Evolutionary conservation across 495 filamentous ascomycete genomes (phyloP), one percentile per base, ranked within the genome.

Genomic region (Aspergillus cavernicola): DNA sequence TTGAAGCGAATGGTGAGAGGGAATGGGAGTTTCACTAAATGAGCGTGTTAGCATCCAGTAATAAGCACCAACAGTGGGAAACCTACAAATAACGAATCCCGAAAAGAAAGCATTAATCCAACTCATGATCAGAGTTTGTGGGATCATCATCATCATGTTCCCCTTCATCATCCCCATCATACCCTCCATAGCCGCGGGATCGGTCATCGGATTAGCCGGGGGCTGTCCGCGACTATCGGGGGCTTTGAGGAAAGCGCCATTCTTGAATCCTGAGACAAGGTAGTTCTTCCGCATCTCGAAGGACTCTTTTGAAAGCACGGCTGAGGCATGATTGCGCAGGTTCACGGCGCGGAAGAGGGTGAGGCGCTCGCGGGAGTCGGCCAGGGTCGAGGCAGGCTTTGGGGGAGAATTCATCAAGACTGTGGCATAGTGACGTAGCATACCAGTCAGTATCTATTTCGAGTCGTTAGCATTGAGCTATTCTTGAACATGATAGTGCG

Each of bases 101-200:
- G 88, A 90, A 63, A 98, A 98, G 68, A 97, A 97, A 0, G 93
- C 90, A 76, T 97, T 98, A 62, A 98, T 97, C 93, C 93, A 98
- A 47, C 93, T 90, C 93, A 98, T 98, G 57, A 97, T 97, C 69
- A 97, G 70, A 4, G 92, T 97, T 68, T 98, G 95, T 40, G 93
- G 95, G 35, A 98, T 90, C 80, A 98, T 97, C 93, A 96, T 97
- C 58, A 92, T 91, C 89, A 98, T 96, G 63, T 98, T 96, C 45
- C 90, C 90, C 83, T 97, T 98, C 84, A 97, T 89, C 90, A 95
- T 95, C 51, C 92, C 92, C 93, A 97, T 97, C 92, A 97, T 97
- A 51, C 89, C 91, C 65, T 97, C 95, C 95, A 97, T 98, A 42
- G 88, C 90, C 43, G 85, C 87, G n/a, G 93, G 93, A 70, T 98